phyloP scores from a whole-genome alignment of 2,329 filamentous ascomycete genomes.

The Polychaeton citri region DNA sequence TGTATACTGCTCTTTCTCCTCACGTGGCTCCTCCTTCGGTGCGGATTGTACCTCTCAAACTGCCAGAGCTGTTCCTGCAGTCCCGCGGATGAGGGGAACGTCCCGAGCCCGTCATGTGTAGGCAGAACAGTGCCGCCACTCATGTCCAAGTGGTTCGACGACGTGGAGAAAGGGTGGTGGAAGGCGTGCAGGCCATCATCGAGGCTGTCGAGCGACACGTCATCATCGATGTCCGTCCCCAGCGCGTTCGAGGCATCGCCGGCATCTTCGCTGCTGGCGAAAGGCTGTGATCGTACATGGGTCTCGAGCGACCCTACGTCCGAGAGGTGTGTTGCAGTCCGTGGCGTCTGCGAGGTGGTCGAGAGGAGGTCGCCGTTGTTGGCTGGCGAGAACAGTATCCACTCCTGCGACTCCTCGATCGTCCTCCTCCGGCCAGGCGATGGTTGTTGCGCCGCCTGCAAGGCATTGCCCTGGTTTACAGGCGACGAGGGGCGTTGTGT shows the following conservation, averaged over 20 bases:
- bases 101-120: constrained; percentile 80
- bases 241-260: constrained; percentile 26
- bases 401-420: constrained; percentile 71
- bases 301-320: constrained; percentile 70
- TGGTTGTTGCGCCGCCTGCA: constrained; percentile 4
- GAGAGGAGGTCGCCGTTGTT: constrained; percentile 45
- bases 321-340: constrained; percentile 58
- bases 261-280: constrained; percentile 33
- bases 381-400: constrained; percentile 72
- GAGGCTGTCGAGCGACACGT: constrained; percentile 72
- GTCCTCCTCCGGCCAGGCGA: constrained; percentile 30
- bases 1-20: constrained; percentile 45
- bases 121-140: constrained; percentile 64
- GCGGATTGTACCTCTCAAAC: constrained; percentile 74
- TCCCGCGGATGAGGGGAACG: constrained; percentile 47
- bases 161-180: constrained; percentile 41
- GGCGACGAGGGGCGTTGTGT: too few species aligned
- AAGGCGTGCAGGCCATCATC: constrained; percentile 88
- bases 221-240: constrained; percentile 39
- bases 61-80: constrained; percentile 79
- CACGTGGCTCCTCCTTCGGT: constrained; percentile 45
- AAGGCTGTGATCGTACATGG: constrained; percentile 43
- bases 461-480: too few species aligned
- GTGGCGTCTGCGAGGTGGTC: constrained; percentile 53
- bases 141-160: constrained; percentile 37